Conservation (phyloP, 75 land plant species). For the Cunninghamia lanceolata region DNA sequence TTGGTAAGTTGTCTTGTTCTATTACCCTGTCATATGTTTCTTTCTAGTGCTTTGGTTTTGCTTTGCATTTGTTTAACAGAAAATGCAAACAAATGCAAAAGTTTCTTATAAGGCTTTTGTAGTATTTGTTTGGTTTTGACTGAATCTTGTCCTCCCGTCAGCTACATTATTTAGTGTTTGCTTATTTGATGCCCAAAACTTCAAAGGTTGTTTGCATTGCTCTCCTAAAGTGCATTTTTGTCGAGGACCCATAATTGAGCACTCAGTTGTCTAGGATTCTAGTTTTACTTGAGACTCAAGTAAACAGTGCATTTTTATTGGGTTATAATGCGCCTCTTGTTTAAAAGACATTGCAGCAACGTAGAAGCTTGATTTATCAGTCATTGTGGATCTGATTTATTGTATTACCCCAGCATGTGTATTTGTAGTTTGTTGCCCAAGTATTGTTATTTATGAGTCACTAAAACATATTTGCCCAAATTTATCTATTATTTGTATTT, state of each 20-base stretch:
- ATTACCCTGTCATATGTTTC: not conserved
- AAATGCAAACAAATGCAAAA: not conserved
- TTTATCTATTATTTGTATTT: not conserved
- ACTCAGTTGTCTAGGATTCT: not conserved
- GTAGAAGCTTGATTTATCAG: not conserved
- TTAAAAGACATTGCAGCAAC: not conserved
- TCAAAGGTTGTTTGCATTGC: not conserved
- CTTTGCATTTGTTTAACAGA: not conserved
- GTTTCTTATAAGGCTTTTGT: not conserved
- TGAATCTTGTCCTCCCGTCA: not conserved
- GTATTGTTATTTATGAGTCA: not conserved
- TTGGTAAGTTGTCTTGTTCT: conserved; percentile 43
- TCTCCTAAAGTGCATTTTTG: not conserved
- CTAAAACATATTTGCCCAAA: not conserved
- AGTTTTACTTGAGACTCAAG: not conserved
- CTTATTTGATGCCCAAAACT: not conserved
- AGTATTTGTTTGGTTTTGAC: not conserved
- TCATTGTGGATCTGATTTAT: not conserved
- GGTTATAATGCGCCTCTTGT: not conserved
- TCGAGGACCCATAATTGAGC: not conserved
- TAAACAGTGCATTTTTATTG: not conserved
- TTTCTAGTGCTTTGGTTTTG: not conserved
- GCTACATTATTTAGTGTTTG: not conserved
- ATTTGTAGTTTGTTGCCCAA: not conserved
- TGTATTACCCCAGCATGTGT: not conserved